Base-by-base conservation (phyloP, 306 rosid genomes). In the Casuarina cunninghamiana region DNA sequence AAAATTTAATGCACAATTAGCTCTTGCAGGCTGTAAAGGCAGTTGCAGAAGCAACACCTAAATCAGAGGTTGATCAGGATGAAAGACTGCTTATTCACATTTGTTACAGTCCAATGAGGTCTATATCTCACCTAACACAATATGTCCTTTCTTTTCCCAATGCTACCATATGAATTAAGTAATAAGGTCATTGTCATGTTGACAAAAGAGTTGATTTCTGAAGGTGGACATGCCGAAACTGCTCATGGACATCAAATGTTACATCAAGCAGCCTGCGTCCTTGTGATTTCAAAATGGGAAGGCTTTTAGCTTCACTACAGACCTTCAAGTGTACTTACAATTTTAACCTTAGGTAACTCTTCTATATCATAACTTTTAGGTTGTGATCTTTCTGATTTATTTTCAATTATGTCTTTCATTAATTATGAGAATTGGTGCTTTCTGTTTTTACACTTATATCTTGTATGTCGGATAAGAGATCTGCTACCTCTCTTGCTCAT, bases 271-370 rank as follows among this genome's bases (percentile, higher is more conserved):
- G 90, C 84, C 82, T 95, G 68, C 87, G 94, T 38, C 97, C 97
- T 69, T 95, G 96, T 80, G 99, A 95, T 84, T 95, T 95, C 76
- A 95, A 91, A 82, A 87, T 87, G 97, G 97, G 97, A 75, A 91
- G 85, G 88, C 93, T 91, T 73, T 84, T 89, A 51, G 69, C 81
- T 79, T 89, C 93, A 58, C 89, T 95, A 74, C 99, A 92, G 71
- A 74, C 77, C 3, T 95, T 87, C 84, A 91, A 82, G 86, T 93
- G 99, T 83, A 82, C 69, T 73, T 85, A 89, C 95, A 93, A 84
- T 80, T 89, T 95, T 45, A 89, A 84, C 78, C 81, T 92, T 35
- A 92, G 99, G 99, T 95, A 95, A 73, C 54, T 66, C 49, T 6
- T 66, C 46, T 5, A 26, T 26, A 58, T 66, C 49, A 15, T 39